Conservation (phyloP, 2,329 filamentous ascomycete genomes). For the Cercospora zeae-maydis region DNA sequence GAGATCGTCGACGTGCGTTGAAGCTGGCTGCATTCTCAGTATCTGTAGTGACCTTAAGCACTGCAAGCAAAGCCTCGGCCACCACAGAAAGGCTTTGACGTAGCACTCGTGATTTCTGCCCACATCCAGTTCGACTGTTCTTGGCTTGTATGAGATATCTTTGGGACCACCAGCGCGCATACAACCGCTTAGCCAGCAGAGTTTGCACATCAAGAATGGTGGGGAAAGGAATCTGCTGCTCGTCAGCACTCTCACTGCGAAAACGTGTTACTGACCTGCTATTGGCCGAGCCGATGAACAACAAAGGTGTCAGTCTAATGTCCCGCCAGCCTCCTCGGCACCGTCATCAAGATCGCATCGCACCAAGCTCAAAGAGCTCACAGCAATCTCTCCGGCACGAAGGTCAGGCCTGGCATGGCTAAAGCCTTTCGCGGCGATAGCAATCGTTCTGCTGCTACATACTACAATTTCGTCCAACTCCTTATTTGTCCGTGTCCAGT, state of each 20-base stretch:
- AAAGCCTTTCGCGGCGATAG: conserved; percentile 10
- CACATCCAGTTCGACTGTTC: no score
- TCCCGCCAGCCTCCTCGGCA: conserved; percentile 13
- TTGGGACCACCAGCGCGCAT: no score
- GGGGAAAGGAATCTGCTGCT: not conserved
- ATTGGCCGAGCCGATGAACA: not conserved
- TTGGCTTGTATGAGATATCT: no score
- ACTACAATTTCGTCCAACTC: not conserved
- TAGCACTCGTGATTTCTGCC: no score
- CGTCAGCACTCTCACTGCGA: not conserved
- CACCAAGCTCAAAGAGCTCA: conserved; percentile 7
- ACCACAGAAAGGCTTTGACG: no score
- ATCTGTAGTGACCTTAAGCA: no score
- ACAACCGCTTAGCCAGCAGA: not conserved
- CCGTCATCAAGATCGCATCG: conserved; percentile 11
- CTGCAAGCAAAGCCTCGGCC: no score
- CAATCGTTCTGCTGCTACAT: conserved; percentile 1
- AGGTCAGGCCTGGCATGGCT: conserved; percentile 10
- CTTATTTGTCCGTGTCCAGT: not conserved
- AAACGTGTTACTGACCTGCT: not conserved
- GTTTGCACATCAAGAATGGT: no score
- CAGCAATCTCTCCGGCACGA: conserved; percentile 12
- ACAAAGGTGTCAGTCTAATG: conserved; percentile 7
- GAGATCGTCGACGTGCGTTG: no score
- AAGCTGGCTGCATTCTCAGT: no score